Conservation (phyloP, 495 filamentous ascomycete species). For the Filosporella fistucella region DNA sequence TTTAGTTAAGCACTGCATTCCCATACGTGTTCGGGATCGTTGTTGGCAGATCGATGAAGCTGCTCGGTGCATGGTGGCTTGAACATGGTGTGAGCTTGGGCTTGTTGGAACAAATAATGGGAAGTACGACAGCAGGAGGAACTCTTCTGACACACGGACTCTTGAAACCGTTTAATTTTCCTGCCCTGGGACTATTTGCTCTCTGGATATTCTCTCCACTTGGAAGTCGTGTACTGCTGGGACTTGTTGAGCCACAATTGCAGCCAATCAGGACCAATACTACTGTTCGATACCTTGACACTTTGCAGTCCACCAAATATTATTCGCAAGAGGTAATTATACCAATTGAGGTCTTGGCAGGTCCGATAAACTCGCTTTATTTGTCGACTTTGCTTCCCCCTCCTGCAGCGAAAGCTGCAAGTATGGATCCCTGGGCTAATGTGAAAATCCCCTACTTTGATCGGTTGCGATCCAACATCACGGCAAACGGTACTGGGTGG, state of each 20-base stretch:
- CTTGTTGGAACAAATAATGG: constrained; percentile 18
- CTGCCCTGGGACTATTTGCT: constrained; percentile 8
- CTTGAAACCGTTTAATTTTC: constrained; percentile 6
- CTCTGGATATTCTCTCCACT: constrained; percentile 20
- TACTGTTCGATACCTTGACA: constrained; percentile 7
- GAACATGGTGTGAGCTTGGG: constrained; percentile 15
- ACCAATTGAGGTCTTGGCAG: neutral
- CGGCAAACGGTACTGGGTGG: constrained; percentile 13
- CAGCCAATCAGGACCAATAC: neutral
- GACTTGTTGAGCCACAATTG: constrained; percentile 7
- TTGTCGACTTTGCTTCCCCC: constrained; percentile 11
- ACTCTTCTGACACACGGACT: constrained; percentile 15
- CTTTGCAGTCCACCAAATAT: constrained; percentile 8
- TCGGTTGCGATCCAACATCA: neutral
- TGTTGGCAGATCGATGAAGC: constrained; percentile 11
- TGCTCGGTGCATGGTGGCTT: constrained; percentile 15
- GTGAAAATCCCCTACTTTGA: constrained; percentile 19
- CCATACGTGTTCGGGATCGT: constrained; percentile 10
- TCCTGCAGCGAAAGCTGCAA: constrained; percentile 4
- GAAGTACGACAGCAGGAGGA: constrained; percentile 14
- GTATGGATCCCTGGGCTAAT: constrained; percentile 13
- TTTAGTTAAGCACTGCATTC: no score
- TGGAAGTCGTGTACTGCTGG: constrained; percentile 13
- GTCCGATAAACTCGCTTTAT: constrained; percentile 7
- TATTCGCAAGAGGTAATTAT: no score